These are phyloP conservation scores for Mycena floridula DNA, from an alignment of 768 basidiomycete species.

Conservation along the genomic window DNA sequence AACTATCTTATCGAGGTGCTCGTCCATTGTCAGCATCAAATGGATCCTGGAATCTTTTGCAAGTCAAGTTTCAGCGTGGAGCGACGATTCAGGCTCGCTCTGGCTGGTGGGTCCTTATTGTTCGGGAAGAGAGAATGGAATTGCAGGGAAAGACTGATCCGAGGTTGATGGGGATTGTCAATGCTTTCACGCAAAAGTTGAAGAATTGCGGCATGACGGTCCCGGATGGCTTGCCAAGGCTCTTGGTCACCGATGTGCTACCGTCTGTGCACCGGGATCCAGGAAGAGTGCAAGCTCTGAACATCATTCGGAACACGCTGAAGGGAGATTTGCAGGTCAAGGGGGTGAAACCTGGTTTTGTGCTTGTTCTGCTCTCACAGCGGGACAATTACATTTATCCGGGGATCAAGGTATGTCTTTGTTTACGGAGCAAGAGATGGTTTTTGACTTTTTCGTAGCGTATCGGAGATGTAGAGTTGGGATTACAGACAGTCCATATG, in stretches of 20 bases:
- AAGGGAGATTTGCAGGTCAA: constrained; percentile 18
- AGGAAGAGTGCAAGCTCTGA: constrained; percentile 30
- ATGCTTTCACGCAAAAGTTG: constrained; percentile 52
- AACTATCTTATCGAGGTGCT: constrained; percentile 47
- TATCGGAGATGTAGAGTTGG: constrained; percentile 68
- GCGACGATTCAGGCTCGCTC: constrained; percentile 33
- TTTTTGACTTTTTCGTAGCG: constrained; percentile 25
- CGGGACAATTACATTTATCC: constrained; percentile 75
- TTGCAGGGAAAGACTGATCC: constrained; percentile 39
- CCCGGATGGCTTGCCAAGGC: constrained; percentile 26
- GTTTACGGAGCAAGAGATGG: not conserved
- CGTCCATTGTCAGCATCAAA: constrained; percentile 39
- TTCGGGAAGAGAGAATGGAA: constrained; percentile 40
- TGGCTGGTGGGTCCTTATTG: constrained; percentile 66
- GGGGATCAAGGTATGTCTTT: constrained; percentile 55
- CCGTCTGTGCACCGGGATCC: constrained; percentile 24
- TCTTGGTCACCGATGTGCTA: constrained; percentile 28
- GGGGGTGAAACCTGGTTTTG: constrained; percentile 45
- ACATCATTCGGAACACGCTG: constrained; percentile 35
- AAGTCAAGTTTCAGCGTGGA: constrained; percentile 60
- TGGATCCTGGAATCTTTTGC: constrained; percentile 74
- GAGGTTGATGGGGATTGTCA: constrained; percentile 34
- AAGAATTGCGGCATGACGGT: constrained; percentile 51
- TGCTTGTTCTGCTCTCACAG: constrained; percentile 64
- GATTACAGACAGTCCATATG: constrained; percentile 74